Conservation (phyloP, 441 rosid species). For the Erodium trifolium region DNA sequence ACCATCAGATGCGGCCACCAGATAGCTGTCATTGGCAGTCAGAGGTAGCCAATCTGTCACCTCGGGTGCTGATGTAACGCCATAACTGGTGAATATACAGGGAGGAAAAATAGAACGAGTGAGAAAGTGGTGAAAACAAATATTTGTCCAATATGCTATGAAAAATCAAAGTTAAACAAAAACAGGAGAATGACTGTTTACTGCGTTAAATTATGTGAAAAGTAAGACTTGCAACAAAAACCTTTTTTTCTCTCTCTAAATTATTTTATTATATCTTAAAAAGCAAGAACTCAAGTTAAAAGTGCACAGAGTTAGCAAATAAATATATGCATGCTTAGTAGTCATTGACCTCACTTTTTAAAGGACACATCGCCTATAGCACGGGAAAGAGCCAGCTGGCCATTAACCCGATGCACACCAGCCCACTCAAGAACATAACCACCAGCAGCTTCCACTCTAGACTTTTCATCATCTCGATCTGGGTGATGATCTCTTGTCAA, state of each 20-base stretch:
- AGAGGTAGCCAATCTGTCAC: conserved; percentile 78
- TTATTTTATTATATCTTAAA: conserved; percentile 1
- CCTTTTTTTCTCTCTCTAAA: too few relatives aligned
- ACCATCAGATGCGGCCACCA: conserved; percentile 93
- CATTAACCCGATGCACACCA: conserved; percentile 79
- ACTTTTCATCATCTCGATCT: conserved; percentile 81
- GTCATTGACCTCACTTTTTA: conserved; percentile 42
- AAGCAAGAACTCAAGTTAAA: conserved; percentile 9
- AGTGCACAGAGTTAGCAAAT: not conserved
- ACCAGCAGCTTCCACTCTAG: conserved; percentile 83
- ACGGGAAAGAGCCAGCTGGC: conserved; percentile 86
- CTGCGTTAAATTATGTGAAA: too few relatives aligned
- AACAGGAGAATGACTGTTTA: not conserved
- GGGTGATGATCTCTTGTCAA: conserved; percentile 87
- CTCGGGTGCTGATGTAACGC: conserved; percentile 89
- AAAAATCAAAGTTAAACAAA: not conserved
- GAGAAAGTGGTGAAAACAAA: not conserved
- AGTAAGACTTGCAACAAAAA: too few relatives aligned
- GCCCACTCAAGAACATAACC: conserved; percentile 77
- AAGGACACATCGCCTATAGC: conserved; percentile 73
- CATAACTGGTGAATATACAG: conserved; percentile 43
- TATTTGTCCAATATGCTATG: conserved; percentile 6
- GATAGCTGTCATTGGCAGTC: conserved; percentile 61
- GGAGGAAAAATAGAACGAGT: conserved; percentile 7
- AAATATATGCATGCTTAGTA: conserved; percentile 4